Percentiles rank a stretch among this genome's conserved stretches.
These are phyloP conservation scores for Pleomassaria siparia DNA, from an alignment of 2,329 filamentous ascomycete species.

Conservation along the genomic window DNA sequence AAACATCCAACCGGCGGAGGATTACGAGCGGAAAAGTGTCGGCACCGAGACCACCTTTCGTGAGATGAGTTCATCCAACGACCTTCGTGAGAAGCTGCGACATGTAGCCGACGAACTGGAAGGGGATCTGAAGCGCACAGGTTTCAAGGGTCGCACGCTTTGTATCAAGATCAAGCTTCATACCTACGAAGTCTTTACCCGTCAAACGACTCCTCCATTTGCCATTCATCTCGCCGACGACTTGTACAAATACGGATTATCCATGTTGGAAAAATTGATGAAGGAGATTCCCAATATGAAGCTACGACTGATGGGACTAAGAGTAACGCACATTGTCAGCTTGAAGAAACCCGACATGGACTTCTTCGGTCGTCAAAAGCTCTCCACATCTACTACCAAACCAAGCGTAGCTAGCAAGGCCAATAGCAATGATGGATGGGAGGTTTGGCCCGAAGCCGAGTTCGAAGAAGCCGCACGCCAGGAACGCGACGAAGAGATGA, in stretches of 20 bases:
- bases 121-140: conserved; percentile 75
- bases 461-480: conserved; percentile 64
- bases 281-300: conserved; percentile 79
- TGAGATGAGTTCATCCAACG: conserved; percentile 69
- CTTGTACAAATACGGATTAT: conserved; percentile 76
- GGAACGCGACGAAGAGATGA: conserved; percentile 62
- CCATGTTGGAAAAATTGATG: conserved; percentile 81
- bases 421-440: conserved; percentile 56
- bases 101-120: conserved; percentile 82
- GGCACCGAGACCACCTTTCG: conserved; percentile 91
- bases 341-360: conserved; percentile 78
- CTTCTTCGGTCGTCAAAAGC: conserved; percentile 68
- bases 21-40: conserved; percentile 89
- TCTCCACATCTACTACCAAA: conserved; percentile 14
- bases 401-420: conserved; percentile 20
- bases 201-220: conserved; percentile 74
- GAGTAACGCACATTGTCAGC: conserved; percentile 84
- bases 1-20: conserved; percentile 79
- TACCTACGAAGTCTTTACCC: conserved; percentile 86
- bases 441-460: conserved; percentile 68
- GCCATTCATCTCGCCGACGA: conserved; percentile 76
- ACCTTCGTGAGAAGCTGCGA: conserved; percentile 76
- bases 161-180: conserved; percentile 92
- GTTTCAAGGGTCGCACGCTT: conserved; percentile 87
- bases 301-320: conserved; percentile 81